Evolutionary conservation across 2,329 filamentous ascomycete species (phyloP).

Genomic region (Rutstroemia sp.): DNA sequence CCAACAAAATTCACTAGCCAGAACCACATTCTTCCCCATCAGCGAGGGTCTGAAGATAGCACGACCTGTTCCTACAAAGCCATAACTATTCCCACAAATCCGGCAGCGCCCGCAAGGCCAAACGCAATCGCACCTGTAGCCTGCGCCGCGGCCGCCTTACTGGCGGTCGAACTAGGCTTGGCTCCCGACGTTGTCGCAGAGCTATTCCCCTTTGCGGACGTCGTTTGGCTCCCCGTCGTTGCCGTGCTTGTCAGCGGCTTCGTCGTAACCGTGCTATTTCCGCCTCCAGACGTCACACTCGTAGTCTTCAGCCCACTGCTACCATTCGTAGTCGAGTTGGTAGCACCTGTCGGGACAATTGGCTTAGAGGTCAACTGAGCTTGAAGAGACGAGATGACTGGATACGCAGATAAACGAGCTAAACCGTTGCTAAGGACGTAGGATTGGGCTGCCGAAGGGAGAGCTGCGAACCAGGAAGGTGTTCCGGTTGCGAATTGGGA

Average conservation of each 20-base stretch:
- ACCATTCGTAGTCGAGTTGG: neutral
- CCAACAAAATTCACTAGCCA: too few species aligned
- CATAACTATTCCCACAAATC: conserved; percentile 1
- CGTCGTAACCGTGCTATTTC: conserved; percentile 5
- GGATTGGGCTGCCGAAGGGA: neutral
- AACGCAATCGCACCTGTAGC: neutral
- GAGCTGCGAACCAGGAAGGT: conserved; percentile 1
- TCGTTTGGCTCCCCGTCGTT: neutral
- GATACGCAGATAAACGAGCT: neutral
- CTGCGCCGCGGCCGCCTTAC: neutral
- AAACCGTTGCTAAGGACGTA: neutral
- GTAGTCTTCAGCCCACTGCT: neutral
- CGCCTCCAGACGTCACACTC: neutral
- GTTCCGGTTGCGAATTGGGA: neutral
- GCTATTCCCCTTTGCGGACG: neutral
- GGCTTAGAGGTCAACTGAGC: neutral
- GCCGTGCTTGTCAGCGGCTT: neutral
- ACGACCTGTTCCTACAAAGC: neutral
- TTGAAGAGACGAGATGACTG: neutral
- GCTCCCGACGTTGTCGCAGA: neutral
- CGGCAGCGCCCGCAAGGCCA: neutral
- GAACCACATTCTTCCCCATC: too few species aligned
- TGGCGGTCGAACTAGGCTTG: neutral
- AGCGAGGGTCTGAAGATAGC: too few species aligned
- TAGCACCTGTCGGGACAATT: neutral